A percentile compares a stretch with the other conserved stretches of the same genome.
Conservation (phyloP, 1,284 basidiomycete species). For the Chondrostereum purpureum region DNA sequence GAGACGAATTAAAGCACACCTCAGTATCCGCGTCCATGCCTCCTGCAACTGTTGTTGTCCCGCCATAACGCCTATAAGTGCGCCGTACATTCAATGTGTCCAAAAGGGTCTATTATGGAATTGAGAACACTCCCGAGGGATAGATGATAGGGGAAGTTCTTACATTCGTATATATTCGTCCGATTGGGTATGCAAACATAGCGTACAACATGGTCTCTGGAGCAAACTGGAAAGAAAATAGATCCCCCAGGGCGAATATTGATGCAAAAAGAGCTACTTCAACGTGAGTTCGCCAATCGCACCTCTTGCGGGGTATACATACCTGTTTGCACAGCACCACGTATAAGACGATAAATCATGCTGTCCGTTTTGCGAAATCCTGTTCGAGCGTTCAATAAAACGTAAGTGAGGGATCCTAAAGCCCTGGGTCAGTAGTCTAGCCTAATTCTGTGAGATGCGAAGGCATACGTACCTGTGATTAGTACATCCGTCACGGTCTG, state of each 20-base stretch:
- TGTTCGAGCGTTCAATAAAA: conserved; percentile 32
- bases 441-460: background rate
- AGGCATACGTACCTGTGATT: conserved; percentile 28
- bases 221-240: conserved; percentile 34
- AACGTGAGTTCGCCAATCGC: too few species aligned
- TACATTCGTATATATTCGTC: conserved; percentile 38
- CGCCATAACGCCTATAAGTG: background rate
- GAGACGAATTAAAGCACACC: background rate
- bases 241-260: conserved; percentile 36
- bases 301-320: background rate
- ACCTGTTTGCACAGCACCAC: conserved; percentile 41
- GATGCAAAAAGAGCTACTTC: conserved; percentile 30
- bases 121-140: background rate
- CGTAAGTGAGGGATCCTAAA: conserved; percentile 21
- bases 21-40: background rate
- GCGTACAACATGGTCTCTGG: conserved; percentile 33
- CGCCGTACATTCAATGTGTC: background rate
- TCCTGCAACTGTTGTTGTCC: background rate
- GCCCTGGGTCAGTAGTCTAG: background rate
- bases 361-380: conserved; percentile 40
- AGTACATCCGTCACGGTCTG: conserved; percentile 33
- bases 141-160: conserved; percentile 13
- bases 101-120: background rate
- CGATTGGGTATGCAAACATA: conserved; percentile 39
- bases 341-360: conserved; percentile 38